Percentiles rank a stretch among this genome's conserved stretches.
These are phyloP conservation scores for Kwoniella pini DNA, from an alignment of 768 basidiomycete species.

Conservation along the genomic window DNA sequence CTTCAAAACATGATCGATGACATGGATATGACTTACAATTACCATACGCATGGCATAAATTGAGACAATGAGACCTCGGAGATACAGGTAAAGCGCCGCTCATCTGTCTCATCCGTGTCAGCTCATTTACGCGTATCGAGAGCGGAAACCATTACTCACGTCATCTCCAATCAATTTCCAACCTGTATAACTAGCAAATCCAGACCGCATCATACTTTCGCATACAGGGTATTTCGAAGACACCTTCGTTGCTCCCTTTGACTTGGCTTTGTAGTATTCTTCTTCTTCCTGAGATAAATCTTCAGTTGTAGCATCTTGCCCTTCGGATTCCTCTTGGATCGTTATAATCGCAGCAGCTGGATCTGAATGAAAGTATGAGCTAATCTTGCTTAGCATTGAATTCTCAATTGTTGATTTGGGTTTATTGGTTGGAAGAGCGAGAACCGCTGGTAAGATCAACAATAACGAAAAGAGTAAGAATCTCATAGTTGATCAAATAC, in stretches of 20 bases:
- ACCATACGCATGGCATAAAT: constrained; percentile 30
- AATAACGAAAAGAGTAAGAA: constrained; percentile 11
- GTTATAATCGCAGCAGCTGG: background rate
- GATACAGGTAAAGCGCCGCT: constrained; percentile 23
- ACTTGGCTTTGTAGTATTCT: background rate
- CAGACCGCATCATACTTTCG: constrained; percentile 15
- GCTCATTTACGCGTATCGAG: background rate
- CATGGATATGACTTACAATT: constrained; percentile 2
- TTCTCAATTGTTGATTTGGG: background rate
- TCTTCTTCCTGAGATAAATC: background rate
- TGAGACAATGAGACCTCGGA: constrained; percentile 27
- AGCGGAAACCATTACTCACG: constrained; percentile 20
- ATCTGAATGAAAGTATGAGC: background rate
- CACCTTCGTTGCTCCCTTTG: background rate
- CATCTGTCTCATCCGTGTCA: constrained; percentile 13
- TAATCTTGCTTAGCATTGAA: constrained; percentile 1
- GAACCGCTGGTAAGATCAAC: background rate
- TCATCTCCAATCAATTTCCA: constrained; percentile 40
- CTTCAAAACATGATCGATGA: background rate
- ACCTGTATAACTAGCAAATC: constrained; percentile 38
- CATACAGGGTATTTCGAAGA: constrained; percentile 23
- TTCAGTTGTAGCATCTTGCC: constrained; percentile 1
- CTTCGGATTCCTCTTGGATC: background rate
- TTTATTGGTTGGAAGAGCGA: constrained; percentile 1
- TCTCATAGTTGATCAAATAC: constrained; percentile 4